Evolutionary conservation across 495 filamentous ascomycete genomes (phyloP), one percentile per base, ranked within the genome.

Genomic region (Neurospora sp.): DNA sequence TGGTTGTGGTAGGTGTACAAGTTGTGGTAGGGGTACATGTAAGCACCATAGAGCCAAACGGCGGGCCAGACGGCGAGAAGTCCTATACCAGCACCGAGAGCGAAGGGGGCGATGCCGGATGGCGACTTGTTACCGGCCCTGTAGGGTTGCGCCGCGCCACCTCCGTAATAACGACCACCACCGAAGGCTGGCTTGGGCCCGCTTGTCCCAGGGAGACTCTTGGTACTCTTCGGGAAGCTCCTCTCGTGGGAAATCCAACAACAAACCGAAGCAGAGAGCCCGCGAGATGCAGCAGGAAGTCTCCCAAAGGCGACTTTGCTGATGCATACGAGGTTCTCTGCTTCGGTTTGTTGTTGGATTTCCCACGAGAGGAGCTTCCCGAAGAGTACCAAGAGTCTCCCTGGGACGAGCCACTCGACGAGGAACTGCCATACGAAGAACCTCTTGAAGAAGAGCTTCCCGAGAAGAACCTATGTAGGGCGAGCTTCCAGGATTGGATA

Each of bases 131-230:
- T 3, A 20, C 94, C 94, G 3, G 94, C 70, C 12, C 73, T 72
- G 82, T 94, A 98, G 4, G 96, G 93, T 6, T 83, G 81, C 12
- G 79, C 74, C 0, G 92, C 87, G 44, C 96, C 96, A 41, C 96
- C 95, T 47, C 90, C 88, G 74, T 97, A 98, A 80, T 89, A 96
- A 40, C 78, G 76, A 9, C 91, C 90, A 8, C 90, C 88, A 40
- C 91, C 91, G 77, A 89, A 93, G 3, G 77, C 75, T 0, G 90
- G 89, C 10, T 79, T 74, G 14, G 86, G 80, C 3, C 92, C 91
- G n/a, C 88, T 91, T n/a, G 10, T 59, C 71, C 18, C 3, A 9
- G 61, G 37, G 45, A 69, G 71, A 44, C 35, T 39, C 16, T 31
- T 12, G n/a, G 53, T 6, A 65, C 47, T 14, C 2, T 14, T 4